Conservation (phyloP, 78 protist species). For the Dictyostelium brefeldianum region DNA sequence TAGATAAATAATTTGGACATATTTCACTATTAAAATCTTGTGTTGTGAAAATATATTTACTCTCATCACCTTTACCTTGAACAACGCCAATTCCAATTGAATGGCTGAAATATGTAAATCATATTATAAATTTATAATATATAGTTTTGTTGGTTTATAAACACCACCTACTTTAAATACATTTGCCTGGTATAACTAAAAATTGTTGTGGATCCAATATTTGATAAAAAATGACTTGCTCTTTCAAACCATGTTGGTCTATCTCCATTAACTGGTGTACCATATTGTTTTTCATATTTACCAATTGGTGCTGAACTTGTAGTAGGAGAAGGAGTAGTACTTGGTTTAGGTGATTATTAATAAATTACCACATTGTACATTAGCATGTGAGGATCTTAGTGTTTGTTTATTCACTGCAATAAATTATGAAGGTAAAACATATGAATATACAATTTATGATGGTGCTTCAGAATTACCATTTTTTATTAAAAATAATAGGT, state of each 20-base stretch:
- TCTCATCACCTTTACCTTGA: background rate
- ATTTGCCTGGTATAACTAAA: background rate
- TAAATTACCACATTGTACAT: too few species aligned
- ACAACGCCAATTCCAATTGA: background rate
- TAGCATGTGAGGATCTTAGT: background rate
- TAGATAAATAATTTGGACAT: too few species aligned
- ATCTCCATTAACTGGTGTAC: background rate
- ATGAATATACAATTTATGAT: background rate
- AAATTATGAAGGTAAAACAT: background rate
- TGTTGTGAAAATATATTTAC: background rate
- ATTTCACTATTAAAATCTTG: constrained; percentile 11
- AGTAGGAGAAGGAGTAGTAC: background rate
- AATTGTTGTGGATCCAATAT: constrained; percentile 8
- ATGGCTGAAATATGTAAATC: constrained; percentile 3
- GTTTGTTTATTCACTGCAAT: background rate
- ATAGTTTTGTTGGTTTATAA: background rate
- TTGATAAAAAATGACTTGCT: background rate
- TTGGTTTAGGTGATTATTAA: too few species aligned
- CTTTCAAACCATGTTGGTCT: constrained; percentile 17
- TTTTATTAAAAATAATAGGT: background rate
- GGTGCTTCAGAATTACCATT: background rate
- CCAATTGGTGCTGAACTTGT: background rate
- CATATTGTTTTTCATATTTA: background rate
- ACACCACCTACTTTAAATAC: background rate
- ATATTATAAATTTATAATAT: background rate